Evolutionary conservation across 129 eudicot species (phyloP).

Genomic region (Flaveria brownii): DNA sequence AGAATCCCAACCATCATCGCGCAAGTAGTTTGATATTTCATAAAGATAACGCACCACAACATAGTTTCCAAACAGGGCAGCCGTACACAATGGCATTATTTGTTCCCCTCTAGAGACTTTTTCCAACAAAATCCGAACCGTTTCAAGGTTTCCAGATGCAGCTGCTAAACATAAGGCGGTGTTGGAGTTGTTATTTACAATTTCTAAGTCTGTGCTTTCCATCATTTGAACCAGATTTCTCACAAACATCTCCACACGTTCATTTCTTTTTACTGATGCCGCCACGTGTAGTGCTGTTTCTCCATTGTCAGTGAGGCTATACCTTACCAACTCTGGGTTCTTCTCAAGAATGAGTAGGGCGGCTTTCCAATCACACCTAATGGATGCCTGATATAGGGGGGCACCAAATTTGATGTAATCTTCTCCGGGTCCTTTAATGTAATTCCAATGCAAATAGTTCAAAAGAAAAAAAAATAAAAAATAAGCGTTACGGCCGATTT

Average conservation of each 20-base stretch:
- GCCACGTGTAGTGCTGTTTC: conserved; percentile 5
- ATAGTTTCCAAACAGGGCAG: not conserved
- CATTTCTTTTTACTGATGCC: not conserved
- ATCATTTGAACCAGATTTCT: not conserved
- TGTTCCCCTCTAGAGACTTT: not conserved
- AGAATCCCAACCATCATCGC: conserved; percentile 8
- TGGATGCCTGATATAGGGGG: not conserved
- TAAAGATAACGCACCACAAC: conserved; percentile 5
- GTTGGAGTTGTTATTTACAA: not conserved
- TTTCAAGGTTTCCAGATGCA: not conserved
- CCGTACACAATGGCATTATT: not conserved
- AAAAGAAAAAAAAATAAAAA: too few species aligned
- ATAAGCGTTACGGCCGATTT: too few species aligned
- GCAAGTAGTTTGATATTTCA: not conserved
- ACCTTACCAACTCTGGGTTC: not conserved
- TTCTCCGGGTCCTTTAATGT: not conserved
- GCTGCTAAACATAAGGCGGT: conserved; percentile 5
- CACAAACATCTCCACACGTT: not conserved
- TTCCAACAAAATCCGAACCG: not conserved
- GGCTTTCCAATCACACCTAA: not conserved
- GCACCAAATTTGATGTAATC: not conserved
- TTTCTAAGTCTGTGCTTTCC: not conserved
- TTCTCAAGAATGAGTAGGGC: not conserved
- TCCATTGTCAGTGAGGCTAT: not conserved
- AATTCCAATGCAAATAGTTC: not conserved